phyloP scores from a whole-genome alignment of 2,329 filamentous ascomycete genomes.

The Arthrobotrys sinensis region DNA sequence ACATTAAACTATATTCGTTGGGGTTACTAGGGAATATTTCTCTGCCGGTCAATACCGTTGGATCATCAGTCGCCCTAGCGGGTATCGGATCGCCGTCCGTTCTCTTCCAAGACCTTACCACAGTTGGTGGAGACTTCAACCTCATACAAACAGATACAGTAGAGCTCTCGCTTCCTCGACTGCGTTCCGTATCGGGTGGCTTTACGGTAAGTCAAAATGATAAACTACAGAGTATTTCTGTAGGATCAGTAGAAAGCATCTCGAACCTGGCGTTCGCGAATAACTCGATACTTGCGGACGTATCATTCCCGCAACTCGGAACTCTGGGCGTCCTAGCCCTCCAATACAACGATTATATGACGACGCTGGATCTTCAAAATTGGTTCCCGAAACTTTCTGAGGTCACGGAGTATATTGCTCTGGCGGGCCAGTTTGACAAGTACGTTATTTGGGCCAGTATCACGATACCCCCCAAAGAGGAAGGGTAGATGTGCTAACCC shows the following conservation, averaged over 20 bases:
- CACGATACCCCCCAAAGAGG: background rate
- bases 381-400: slow-evolving; percentile 38
- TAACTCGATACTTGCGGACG: slow-evolving; percentile 17
- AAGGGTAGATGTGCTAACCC: background rate
- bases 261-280: slow-evolving; percentile 36
- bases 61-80: slow-evolving; percentile 7
- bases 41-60: background rate
- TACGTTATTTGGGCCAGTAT: background rate
- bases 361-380: slow-evolving; percentile 16
- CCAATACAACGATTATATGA: slow-evolving; percentile 30
- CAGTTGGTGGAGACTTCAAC: slow-evolving; percentile 19
- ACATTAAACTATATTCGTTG: slow-evolving; percentile 16
- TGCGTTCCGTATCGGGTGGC: slow-evolving; percentile 14
- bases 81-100: slow-evolving; percentile 25
- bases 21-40: slow-evolving; percentile 18
- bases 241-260: slow-evolving; percentile 1
- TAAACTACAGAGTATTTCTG: slow-evolving; percentile 13
- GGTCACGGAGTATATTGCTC: slow-evolving; percentile 28
- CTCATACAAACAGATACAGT: slow-evolving; percentile 37
- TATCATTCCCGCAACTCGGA: slow-evolving; percentile 10
- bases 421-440: slow-evolving; percentile 31
- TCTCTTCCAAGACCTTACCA: slow-evolving; percentile 5
- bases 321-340: slow-evolving; percentile 17
- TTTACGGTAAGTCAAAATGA: slow-evolving; percentile 26
- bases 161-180: slow-evolving; percentile 9